These are phyloP conservation scores for Starmerella potacharoeniae DNA, from an alignment of 805 yeast genomes.

Conservation along the genomic window DNA sequence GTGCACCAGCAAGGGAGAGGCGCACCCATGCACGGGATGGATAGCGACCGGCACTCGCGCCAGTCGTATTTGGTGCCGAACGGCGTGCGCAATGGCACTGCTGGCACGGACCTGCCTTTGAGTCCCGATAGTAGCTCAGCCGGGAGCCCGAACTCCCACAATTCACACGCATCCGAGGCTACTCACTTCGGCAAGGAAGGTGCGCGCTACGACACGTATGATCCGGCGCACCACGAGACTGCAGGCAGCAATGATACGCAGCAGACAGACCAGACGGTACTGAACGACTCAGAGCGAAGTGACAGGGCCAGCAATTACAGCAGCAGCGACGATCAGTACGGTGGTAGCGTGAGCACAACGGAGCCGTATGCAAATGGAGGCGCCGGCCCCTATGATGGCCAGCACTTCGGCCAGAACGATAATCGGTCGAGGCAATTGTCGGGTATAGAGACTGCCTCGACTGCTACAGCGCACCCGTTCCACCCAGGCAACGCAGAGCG, in stretches of 20 bases:
- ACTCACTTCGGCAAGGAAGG: neutral
- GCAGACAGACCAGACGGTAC: neutral
- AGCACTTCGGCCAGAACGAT: neutral
- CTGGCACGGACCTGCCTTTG: neutral
- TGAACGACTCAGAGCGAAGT: neutral
- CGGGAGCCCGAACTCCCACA: neutral
- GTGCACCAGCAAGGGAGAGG: neutral
- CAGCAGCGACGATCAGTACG: neutral
- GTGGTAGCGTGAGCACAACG: neutral
- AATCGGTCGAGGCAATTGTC: neutral
- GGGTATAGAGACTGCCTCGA: neutral
- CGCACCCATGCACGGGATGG: conserved; percentile 1
- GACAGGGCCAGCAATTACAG: neutral
- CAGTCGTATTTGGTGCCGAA: neutral
- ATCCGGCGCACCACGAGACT: neutral
- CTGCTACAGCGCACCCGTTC: neutral
- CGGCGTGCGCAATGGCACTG: neutral
- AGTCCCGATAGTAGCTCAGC: neutral
- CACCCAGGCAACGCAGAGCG: too few relatives aligned
- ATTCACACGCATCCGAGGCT: neutral
- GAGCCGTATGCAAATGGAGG: neutral
- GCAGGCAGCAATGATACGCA: neutral
- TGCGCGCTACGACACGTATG: neutral
- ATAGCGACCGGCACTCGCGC: neutral
- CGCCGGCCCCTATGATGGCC: neutral